A percentile compares a stretch with the other conserved stretches of the same genome.
Evolutionary conservation across 2,329 filamentous ascomycete genomes (phyloP).

Genomic region (Botrytis medusae): DNA sequence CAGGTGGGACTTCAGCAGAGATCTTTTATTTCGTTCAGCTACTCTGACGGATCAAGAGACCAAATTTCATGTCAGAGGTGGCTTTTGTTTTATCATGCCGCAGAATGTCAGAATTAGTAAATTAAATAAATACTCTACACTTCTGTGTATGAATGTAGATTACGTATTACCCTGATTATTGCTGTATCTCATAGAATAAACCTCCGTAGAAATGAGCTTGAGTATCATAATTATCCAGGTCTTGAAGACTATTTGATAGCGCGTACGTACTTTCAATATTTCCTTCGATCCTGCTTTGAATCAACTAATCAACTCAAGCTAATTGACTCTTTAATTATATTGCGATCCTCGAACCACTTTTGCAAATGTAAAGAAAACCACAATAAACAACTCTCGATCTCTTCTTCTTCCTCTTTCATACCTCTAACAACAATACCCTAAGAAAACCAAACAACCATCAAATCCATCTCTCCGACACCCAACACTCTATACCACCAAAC

Average conservation of each 20-base stretch:
- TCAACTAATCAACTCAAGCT: neutral
- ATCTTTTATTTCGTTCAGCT: neutral
- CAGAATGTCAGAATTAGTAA: too few species aligned
- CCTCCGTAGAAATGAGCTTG: neutral
- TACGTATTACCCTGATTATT: neutral
- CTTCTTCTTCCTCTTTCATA: rapidly evolving
- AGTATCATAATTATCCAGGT: too few species aligned
- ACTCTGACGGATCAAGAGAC: neutral
- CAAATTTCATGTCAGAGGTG: neutral
- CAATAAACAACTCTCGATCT: neutral
- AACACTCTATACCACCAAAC: neutral
- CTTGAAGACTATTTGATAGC: too few species aligned
- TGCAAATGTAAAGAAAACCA: neutral
- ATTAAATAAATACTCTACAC: neutral
- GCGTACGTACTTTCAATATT: neutral
- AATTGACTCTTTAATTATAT: neutral
- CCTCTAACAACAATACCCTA: too few species aligned
- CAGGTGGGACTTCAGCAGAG: neutral
- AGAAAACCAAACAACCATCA: neutral
- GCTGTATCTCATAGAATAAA: neutral
- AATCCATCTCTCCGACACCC: neutral
- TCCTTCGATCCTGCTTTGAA: neutral
- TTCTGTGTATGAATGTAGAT: neutral
- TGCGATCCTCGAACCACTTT: neutral
- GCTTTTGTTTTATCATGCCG: rapidly evolving